A percentile compares a stretch with the other conserved stretches of the same genome.
Evolutionary conservation across 768 basidiomycete genomes (phyloP).

Genomic region (Calocera cornea): DNA sequence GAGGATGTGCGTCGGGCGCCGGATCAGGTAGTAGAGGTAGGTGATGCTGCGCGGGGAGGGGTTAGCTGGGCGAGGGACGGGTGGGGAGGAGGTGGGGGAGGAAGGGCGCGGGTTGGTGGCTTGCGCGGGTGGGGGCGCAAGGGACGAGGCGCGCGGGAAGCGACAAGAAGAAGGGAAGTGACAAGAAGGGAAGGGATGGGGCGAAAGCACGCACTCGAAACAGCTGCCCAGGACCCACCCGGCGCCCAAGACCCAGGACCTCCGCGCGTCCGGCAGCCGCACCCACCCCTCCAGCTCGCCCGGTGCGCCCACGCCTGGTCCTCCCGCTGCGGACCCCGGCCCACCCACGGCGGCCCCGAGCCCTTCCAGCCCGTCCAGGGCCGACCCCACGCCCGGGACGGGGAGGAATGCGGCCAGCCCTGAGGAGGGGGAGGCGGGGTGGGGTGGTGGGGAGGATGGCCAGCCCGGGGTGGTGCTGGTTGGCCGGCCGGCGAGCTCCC

Average conservation of each 20-base stretch:
- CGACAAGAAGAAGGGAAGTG: too few relatives aligned
- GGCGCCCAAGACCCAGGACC: slow-evolving; percentile 65
- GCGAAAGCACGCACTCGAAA: slow-evolving; percentile 80
- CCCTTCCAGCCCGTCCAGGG: too few relatives aligned
- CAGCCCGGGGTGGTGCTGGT: slow-evolving; percentile 70
- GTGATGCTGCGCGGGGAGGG: slow-evolving; percentile 42
- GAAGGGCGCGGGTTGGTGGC: too few relatives aligned
- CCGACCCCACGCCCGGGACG: too few relatives aligned
- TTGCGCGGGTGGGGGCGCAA: too few relatives aligned
- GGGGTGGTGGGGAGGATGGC: slow-evolving; percentile 27
- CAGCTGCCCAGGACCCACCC: slow-evolving; percentile 75
- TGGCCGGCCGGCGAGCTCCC: slow-evolving; percentile 78
- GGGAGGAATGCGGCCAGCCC: too few relatives aligned
- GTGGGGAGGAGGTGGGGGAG: background rate
- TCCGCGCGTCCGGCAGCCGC: slow-evolving; percentile 12
- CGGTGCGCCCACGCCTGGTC: slow-evolving; percentile 3
- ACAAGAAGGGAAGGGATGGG: too few relatives aligned
- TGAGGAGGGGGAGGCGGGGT: too few relatives aligned
- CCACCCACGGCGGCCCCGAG: too few relatives aligned
- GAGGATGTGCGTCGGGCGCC: slow-evolving; percentile 83
- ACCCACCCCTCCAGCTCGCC: slow-evolving; percentile 11
- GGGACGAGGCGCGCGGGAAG: too few relatives aligned
- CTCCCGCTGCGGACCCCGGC: too few relatives aligned
- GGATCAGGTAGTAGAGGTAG: slow-evolving; percentile 75
- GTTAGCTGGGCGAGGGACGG: background rate